phyloP scores from a whole-genome alignment of 257 asterid species.

The Solanum chilense region DNA sequence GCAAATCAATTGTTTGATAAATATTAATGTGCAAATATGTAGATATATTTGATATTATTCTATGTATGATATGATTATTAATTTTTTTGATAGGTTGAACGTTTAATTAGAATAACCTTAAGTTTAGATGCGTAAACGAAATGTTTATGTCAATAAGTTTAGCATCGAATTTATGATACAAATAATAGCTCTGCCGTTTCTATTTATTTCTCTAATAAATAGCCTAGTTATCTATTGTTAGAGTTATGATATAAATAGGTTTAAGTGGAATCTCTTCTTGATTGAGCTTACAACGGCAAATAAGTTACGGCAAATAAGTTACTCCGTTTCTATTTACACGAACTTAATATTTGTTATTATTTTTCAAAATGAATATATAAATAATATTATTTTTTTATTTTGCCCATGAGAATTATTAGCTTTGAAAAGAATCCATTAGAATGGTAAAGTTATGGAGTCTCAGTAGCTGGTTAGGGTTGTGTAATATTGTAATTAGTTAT shows the following conservation, averaged over 20 bases:
- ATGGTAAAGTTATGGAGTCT: too few relatives aligned
- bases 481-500: too few relatives aligned
- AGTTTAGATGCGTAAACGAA: not conserved
- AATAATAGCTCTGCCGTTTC: not conserved
- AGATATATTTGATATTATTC: not conserved
- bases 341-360: too few relatives aligned
- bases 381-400: too few relatives aligned
- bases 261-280: not conserved
- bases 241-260: not conserved
- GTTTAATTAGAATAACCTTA: too few relatives aligned
- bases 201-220: not conserved
- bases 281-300: not conserved
- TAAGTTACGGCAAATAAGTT: not conserved
- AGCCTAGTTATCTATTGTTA: not conserved
- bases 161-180: not conserved
- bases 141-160: not conserved
- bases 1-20: not conserved
- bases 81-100: not conserved
- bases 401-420: too few relatives aligned
- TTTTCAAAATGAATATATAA: too few relatives aligned
- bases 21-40: not conserved
- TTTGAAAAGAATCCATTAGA: too few relatives aligned
- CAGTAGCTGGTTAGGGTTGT: too few relatives aligned
- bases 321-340: rapidly evolving
- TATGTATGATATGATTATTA: not conserved